Percentiles rank a stretch among this genome's conserved stretches.
These are phyloP conservation scores for Eucalyptus tenuipes DNA, from an alignment of 345 rosid species.

Conservation along the genomic window DNA sequence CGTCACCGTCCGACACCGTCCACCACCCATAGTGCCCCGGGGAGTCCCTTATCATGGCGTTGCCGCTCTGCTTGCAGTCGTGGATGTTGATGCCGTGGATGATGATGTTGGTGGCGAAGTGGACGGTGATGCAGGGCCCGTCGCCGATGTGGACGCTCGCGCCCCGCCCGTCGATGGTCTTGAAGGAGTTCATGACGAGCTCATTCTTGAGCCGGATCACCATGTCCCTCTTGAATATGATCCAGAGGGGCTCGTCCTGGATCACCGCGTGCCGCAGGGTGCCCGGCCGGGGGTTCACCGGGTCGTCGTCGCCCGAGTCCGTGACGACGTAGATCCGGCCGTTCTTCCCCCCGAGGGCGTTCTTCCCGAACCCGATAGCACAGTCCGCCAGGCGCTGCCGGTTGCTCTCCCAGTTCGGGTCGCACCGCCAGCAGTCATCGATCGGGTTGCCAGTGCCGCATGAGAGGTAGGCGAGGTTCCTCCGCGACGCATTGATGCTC, in stretches of 20 bases:
- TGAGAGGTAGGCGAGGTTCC: constrained; percentile 46
- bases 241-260: constrained; percentile 74
- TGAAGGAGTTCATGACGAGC: constrained; percentile 53
- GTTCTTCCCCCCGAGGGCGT: constrained; percentile 53
- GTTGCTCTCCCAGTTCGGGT: constrained; percentile 60
- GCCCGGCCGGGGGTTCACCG: constrained; percentile 54
- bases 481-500: constrained; percentile 65
- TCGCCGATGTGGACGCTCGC: constrained; percentile 59
- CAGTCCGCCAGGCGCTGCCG: constrained; percentile 58
- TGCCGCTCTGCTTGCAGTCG: constrained; percentile 45
- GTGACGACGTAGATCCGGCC: constrained; percentile 61
- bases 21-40: constrained; percentile 49
- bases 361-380: constrained; percentile 68
- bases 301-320: constrained; percentile 38
- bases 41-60: constrained; percentile 37
- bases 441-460: constrained; percentile 65
- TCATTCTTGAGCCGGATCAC: constrained; percentile 49
- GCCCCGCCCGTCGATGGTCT: constrained; percentile 79
- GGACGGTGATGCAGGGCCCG: constrained; percentile 74
- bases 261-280: constrained; percentile 62
- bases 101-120: constrained; percentile 48
- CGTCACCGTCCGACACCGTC: constrained; percentile 56
- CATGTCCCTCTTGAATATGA: constrained; percentile 69
- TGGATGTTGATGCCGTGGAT: constrained; percentile 66
- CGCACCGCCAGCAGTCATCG: constrained; percentile 80